Evolutionary conservation across 257 asterid genomes (phyloP).

Genomic region (Pogostemon cablin): DNA sequence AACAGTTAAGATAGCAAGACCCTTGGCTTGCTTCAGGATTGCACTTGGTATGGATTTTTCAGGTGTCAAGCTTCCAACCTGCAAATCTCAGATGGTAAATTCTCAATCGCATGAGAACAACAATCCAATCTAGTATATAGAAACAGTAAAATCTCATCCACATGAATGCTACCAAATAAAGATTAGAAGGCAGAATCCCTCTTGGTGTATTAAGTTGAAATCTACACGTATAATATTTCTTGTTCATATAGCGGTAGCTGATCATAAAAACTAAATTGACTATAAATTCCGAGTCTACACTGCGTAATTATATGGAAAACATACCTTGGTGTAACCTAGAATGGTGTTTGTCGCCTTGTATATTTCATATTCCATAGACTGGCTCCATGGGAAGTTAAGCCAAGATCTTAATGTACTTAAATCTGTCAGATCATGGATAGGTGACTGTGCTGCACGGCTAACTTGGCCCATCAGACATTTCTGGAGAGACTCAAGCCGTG

Average conservation of each 20-base stretch:
- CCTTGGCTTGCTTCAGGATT: constrained; percentile 83
- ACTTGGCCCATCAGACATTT: constrained; percentile 82
- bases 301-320: constrained; percentile 1
- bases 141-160: no score
- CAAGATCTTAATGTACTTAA: constrained; percentile 97
- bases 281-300: not conserved
- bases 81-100: constrained; percentile 27
- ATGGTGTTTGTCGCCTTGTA: constrained; percentile 93
- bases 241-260: not conserved
- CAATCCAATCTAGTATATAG: no score
- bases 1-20: constrained; percentile 90
- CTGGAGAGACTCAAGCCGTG: constrained; percentile 88
- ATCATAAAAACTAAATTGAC: constrained; percentile 10
- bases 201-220: not conserved
- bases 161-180: no score
- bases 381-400: constrained; percentile 99
- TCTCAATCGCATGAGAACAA: not conserved
- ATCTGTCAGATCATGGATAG: constrained; percentile 91
- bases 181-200: not conserved
- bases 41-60: constrained; percentile 90
- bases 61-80: constrained; percentile 74
- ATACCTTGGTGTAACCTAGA: constrained; percentile 73
- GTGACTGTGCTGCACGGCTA: constrained; percentile 90
- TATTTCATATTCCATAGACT: constrained; percentile 94
- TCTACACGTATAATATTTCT: not conserved